phyloP scores from a whole-genome alignment of 345 rosid species.

The Syzygium aromaticum region DNA sequence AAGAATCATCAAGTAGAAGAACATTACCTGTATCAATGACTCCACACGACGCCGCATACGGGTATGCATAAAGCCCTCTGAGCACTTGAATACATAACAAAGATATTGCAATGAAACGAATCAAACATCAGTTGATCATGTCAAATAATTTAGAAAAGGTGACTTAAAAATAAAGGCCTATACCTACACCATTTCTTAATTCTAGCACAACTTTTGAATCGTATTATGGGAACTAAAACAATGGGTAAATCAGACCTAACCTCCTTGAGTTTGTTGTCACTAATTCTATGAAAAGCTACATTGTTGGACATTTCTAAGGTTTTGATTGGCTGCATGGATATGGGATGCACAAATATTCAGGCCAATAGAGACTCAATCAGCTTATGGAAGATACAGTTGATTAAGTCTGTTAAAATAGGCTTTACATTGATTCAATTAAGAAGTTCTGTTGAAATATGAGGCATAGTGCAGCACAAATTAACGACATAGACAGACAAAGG shows the following conservation, averaged over 20 bases:
- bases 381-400: neutral
- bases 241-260: neutral
- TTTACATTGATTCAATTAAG: neutral
- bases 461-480: neutral
- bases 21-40: conserved; percentile 71
- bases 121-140: neutral
- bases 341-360: neutral
- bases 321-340: neutral
- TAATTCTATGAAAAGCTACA: neutral
- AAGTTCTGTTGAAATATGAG: neutral
- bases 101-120: neutral
- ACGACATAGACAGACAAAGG: neutral
- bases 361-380: neutral
- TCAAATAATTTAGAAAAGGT: neutral
- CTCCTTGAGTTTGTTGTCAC: neutral
- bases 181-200: neutral
- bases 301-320: neutral
- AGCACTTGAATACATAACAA: conserved; percentile 32
- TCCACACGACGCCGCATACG: conserved; percentile 94
- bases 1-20: neutral
- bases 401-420: neutral
- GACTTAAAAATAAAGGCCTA: neutral
- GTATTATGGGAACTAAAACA: neutral
- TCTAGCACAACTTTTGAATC: neutral
- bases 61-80: conserved; percentile 96